These are phyloP conservation scores for Blepharisma japonicum DNA, from an alignment of 73 alveolate genomes.

Conservation along the genomic window DNA sequence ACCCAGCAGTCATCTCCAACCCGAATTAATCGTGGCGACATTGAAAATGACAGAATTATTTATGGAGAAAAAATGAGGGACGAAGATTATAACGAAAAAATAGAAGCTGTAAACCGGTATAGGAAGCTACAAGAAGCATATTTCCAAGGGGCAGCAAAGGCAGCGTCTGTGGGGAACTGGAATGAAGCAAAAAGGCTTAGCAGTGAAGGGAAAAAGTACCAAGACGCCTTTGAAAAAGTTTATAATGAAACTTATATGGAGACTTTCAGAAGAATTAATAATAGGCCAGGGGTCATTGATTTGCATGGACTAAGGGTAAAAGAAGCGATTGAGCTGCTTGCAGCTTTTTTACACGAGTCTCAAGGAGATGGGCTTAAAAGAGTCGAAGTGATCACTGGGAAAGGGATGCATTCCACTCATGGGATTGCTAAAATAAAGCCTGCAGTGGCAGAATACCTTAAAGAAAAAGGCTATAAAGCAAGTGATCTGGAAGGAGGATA, in stretches of 20 bases:
- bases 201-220: constrained; percentile 17
- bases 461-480: not conserved
- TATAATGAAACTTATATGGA: not conserved
- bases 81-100: not conserved
- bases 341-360: not conserved
- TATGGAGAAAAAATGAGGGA: not conserved
- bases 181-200: constrained; percentile 11
- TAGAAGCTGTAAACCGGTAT: not conserved
- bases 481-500: constrained; percentile 27
- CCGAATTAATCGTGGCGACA: not conserved
- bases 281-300: not conserved
- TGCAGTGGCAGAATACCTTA: not conserved
- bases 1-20: not conserved
- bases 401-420: not conserved
- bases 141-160: not conserved
- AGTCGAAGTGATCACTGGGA: constrained; percentile 19
- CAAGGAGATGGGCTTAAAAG: not conserved
- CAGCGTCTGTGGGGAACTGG: constrained; percentile 19
- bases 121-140: not conserved
- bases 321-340: constrained; percentile 4
- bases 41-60: not conserved
- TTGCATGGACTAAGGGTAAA: constrained; percentile 17
- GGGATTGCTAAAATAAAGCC: constrained; percentile 17
- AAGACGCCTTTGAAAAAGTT: not conserved
- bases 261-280: constrained; percentile 2